A percentile compares a stretch with the other conserved stretches of the same genome.
These are phyloP conservation scores for Lactarius sp. DNA, from an alignment of 768 basidiomycete genomes.

Conservation along the genomic window DNA sequence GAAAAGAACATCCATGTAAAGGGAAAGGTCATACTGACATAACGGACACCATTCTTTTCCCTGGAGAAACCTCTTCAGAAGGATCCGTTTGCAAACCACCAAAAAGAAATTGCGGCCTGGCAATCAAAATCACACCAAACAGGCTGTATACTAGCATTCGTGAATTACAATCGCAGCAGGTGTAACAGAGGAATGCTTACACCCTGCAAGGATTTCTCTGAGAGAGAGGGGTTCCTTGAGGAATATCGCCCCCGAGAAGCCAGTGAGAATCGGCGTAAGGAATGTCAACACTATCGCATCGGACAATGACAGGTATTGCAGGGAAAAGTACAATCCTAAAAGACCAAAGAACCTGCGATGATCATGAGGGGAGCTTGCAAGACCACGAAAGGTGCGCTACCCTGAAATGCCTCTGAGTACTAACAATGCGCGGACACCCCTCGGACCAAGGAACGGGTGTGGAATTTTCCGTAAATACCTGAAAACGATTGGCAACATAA, in stretches of 20 bases:
- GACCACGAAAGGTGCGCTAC: constrained; percentile 30
- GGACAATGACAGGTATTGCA: constrained; percentile 70
- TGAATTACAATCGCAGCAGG: neutral
- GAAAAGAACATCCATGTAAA: neutral
- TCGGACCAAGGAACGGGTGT: constrained; percentile 65
- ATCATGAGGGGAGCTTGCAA: neutral
- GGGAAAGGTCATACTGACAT: constrained; percentile 34
- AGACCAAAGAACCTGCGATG: constrained; percentile 61
- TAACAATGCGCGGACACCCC: constrained; percentile 55
- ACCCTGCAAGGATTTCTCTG: constrained; percentile 51
- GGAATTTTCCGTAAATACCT: constrained; percentile 40
- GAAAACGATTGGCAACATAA: neutral
- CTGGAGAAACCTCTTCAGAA: constrained; percentile 27
- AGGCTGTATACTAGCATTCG: constrained; percentile 51
- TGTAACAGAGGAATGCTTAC: constrained; percentile 29
- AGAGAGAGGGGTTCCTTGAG: constrained; percentile 55
- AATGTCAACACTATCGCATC: constrained; percentile 78
- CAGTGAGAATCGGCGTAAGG: constrained; percentile 61
- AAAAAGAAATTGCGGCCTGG: constrained; percentile 72
- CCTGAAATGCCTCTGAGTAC: constrained; percentile 56
- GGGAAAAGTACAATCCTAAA: constrained; percentile 62
- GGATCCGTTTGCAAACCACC: constrained; percentile 33
- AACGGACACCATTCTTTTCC: constrained; percentile 53
- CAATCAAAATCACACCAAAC: constrained; percentile 74
- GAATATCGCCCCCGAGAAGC: constrained; percentile 55